These are phyloP conservation scores for Linnemannia schmuckeri DNA, from an alignment of 192 early-diverging fungal species.

Conservation along the genomic window DNA sequence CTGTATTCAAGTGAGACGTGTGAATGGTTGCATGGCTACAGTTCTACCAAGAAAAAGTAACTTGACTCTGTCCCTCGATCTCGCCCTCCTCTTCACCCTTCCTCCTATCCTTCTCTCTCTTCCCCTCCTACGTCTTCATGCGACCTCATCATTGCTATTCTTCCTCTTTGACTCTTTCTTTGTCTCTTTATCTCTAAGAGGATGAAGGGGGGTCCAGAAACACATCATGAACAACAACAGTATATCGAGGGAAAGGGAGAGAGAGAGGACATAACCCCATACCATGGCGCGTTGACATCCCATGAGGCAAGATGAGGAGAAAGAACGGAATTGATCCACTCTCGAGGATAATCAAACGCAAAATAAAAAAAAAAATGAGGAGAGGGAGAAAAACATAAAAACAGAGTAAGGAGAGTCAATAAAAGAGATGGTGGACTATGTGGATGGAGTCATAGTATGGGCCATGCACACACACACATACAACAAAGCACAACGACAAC, in stretches of 20 bases:
- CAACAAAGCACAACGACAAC: background rate
- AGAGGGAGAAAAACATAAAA: background rate
- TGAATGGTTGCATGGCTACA: background rate
- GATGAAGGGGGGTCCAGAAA: background rate
- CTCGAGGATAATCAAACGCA: background rate
- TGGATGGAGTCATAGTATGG: background rate
- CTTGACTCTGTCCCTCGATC: background rate
- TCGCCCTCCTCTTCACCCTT: background rate
- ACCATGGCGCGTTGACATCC: background rate
- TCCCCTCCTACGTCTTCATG: background rate
- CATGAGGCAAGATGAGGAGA: constrained; percentile 8
- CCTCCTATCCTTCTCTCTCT: background rate
- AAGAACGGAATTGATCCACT: background rate
- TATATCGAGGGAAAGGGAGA: background rate
- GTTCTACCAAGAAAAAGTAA: background rate
- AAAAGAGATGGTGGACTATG: background rate
- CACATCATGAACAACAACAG: background rate
- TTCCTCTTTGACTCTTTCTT: background rate
- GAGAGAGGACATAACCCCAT: background rate
- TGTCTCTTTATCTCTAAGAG: background rate
- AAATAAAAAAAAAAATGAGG: background rate
- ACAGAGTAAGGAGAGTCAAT: background rate
- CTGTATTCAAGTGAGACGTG: background rate
- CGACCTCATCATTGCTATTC: background rate
- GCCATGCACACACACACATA: background rate